Evolutionary conservation across 148 eudicot genomes (phyloP).

Genomic region (Rhododendron williamsianum): DNA sequence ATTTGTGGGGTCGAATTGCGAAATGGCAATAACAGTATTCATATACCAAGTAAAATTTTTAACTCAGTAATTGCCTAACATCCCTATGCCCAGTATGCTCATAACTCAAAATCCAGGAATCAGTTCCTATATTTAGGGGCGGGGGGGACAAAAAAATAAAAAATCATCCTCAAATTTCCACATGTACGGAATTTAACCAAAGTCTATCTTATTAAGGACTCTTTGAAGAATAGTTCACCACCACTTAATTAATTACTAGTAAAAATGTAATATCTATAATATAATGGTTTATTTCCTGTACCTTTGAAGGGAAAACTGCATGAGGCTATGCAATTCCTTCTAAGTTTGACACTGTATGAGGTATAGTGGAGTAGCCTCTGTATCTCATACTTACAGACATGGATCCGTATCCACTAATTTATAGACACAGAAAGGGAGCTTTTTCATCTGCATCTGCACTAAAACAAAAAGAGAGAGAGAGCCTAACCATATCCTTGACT

Average conservation of each 20-base stretch:
- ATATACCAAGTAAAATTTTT: background rate
- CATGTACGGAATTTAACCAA: background rate
- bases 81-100: background rate
- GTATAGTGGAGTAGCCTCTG: background rate
- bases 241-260: background rate
- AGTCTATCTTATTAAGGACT: background rate
- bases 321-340: background rate
- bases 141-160: background rate
- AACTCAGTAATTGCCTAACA: background rate
- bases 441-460: background rate
- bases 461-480: background rate
- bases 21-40: background rate
- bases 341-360: background rate
- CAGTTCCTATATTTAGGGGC: background rate
- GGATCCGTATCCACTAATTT: no score
- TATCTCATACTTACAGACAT: background rate
- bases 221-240: background rate
- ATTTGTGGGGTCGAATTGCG: background rate
- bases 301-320: background rate
- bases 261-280: background rate
- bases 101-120: background rate
- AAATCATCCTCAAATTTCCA: background rate
- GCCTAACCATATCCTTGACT: background rate
- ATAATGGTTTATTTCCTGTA: background rate
- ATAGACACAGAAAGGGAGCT: background rate